Evolutionary conservation across 2,329 filamentous ascomycete species (phyloP), one percentile per base, ranked within the genome.

Genomic region (Cadophora sp.): DNA sequence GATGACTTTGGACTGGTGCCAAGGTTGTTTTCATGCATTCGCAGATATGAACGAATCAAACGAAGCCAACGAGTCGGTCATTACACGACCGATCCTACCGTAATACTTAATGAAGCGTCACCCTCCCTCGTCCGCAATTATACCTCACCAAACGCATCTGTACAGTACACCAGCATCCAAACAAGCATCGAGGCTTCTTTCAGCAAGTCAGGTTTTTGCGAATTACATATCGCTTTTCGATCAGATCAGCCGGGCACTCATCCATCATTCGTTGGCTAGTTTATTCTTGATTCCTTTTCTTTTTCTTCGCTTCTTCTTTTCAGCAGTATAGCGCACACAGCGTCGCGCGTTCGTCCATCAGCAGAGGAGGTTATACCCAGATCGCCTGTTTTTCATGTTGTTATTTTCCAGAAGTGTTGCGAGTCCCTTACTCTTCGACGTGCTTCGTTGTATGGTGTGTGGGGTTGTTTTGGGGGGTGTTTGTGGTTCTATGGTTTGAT

Each of bases 1-100:
- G n/a, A 72, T 66, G 68, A 69, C 72, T 73, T 70, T 69, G 73
- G 73, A 72, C 73, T 67, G 74, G 74, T 56, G 71, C 73, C 72
- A 66, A 59, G 62, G 68, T 65, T 63, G 64, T 68, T 51, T 29
- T 50, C 40, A 48, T 5, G 40, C 27, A 48, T 51, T 58, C 51
- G 31, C 43, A 43, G 27, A 34, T 24, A 50, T 53, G 34, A 22
- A 58, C n/a, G 46, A 66, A 19, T n/a, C 37, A 6, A 37, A 55
- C 64, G 46, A 55, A 58, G 55, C 40, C 43, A 43, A 66, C 29
- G 53, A 62, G n/a, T 50, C 62, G 66, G 55, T 68, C 66, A 60
- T 37, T 37, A 56, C 26, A 53, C 24, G 66, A 63, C 65, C 68
- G 62, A 62, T 62, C 56, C 37, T 51, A 63, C 55, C 66, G 66